Base-by-base conservation (phyloP, 768 basidiomycete species). In the Sarcomyxa edulis region DNA sequence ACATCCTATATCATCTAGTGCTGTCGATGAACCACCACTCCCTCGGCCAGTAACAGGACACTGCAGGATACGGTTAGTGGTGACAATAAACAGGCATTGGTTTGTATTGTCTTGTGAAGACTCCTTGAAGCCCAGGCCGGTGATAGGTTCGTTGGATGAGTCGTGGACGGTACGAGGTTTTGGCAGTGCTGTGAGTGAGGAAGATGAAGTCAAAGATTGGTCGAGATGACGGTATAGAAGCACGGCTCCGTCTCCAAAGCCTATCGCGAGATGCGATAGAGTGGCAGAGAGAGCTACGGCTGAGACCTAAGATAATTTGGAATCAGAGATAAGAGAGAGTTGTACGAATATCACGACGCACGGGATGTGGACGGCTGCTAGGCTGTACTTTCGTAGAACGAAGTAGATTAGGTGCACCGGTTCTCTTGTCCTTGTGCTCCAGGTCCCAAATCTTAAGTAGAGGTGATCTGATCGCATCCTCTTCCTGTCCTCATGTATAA, bases 221-320 rank as follows among this genome's bases (percentile, higher is more conserved):
- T 94, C 84, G 14, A 97, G 68, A 53, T 97, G 90, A 6, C 90
- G 80, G 56, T 90, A 95, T 11, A 96, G 69, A 7, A 98, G 71
- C 11, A 96, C 94, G 0, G 88, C 88, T 18, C 96, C 96, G 52
- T 97, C 94, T 5, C 82, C 92, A n/a, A 98, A 75, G 10, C 94
- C 96, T 27, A 98, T 76, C 5, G 94, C 84, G 18, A 99, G 77
- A 56, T 93, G 88, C 1, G 87, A 77, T 3, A 96, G 69, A 12
- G 74, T 73, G 5, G 77, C 63, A 0, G 94, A 86, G 15, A 93
- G 65, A 0, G 93, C 88, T 28, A 96, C 66, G 2, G 84, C 76
- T 2, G 89, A 81, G 8, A 94, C 79, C 78, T 87, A 34, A 54
- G 44, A 34, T 15, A 30, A 23, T 31, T 30, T 40, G 10, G n/a